Evolutionary conservation across 768 basidiomycete species (phyloP).

Genomic region (Sporobolomyces phaffii): DNA sequence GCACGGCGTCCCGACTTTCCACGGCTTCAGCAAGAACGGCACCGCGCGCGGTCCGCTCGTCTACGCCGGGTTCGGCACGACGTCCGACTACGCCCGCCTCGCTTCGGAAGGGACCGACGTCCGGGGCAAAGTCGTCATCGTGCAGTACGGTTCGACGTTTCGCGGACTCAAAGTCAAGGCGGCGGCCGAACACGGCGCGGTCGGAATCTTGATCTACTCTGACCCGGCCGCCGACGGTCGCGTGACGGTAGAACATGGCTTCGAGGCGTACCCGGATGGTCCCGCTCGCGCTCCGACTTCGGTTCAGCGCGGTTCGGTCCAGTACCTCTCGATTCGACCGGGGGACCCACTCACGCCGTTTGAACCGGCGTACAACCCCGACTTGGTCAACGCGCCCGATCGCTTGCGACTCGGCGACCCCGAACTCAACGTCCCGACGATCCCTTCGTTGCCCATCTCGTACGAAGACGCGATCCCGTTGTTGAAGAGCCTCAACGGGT

Average conservation of each 20-base stretch:
- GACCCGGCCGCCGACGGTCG: constrained; percentile 42
- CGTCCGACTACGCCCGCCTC: constrained; percentile 67
- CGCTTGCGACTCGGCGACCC: constrained; percentile 45
- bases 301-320: constrained; percentile 79
- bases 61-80: constrained; percentile 74
- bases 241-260: constrained; percentile 25
- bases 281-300: constrained; percentile 79
- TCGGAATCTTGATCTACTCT: constrained; percentile 40
- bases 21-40: constrained; percentile 73
- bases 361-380: constrained; percentile 66
- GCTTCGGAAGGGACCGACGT: constrained; percentile 63
- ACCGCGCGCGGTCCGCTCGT: constrained; percentile 52
- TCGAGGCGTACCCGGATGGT: constrained; percentile 62
- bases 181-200: constrained; percentile 49
- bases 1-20: constrained; percentile 74
- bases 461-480: constrained; percentile 73
- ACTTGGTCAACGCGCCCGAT: constrained; percentile 57
- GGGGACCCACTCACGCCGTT: constrained; percentile 75
- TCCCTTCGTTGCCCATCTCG: constrained; percentile 83
- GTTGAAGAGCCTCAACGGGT: constrained; percentile 54
- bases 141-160: constrained; percentile 65
- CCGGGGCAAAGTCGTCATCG: constrained; percentile 69
- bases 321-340: constrained; percentile 59
- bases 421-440: constrained; percentile 57
- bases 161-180: constrained; percentile 84